Percentiles rank a stretch among this genome's conserved stretches.
Conservation (phyloP, 305 asterid genomes). For the Rubia peregrina region DNA sequence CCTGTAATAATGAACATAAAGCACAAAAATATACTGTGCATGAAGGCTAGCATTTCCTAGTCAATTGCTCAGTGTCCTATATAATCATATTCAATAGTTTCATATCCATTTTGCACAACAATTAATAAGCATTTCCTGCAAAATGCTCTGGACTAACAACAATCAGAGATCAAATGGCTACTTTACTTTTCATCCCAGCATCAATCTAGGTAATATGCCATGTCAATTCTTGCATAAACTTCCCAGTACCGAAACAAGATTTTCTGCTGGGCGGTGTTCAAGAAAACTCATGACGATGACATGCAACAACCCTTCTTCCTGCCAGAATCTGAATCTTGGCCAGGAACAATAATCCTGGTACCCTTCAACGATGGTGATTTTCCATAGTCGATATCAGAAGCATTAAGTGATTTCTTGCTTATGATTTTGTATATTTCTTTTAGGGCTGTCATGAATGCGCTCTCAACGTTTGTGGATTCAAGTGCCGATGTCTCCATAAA, state of each 20-base stretch:
- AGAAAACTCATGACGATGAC: slow-evolving; percentile 9
- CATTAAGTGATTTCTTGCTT: slow-evolving; percentile 45
- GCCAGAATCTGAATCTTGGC: slow-evolving; percentile 26
- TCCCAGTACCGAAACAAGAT: neutral
- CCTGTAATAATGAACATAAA: too few species aligned
- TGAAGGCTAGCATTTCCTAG: neutral
- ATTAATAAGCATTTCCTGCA: too few species aligned
- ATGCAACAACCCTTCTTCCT: slow-evolving; percentile 55
- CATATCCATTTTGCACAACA: too few species aligned
- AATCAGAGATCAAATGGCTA: neutral
- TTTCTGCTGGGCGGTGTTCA: neutral
- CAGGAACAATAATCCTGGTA: slow-evolving; percentile 47
- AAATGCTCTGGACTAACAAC: neutral
- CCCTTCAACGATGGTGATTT: slow-evolving; percentile 46
- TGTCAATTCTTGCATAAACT: neutral
- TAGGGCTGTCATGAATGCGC: slow-evolving; percentile 52
- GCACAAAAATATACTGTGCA: too few species aligned
- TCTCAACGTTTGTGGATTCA: slow-evolving; percentile 57
- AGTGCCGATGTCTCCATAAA: slow-evolving; percentile 84
- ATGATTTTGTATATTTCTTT: slow-evolving; percentile 49
- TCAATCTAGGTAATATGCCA: neutral
- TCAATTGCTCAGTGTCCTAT: neutral
- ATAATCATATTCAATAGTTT: too few species aligned
- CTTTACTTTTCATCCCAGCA: neutral
- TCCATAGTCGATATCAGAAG: slow-evolving; percentile 29